These are phyloP conservation scores for Plasmodium blacklocki DNA, from an alignment of 169 alveolate species.

Conservation along the genomic window DNA sequence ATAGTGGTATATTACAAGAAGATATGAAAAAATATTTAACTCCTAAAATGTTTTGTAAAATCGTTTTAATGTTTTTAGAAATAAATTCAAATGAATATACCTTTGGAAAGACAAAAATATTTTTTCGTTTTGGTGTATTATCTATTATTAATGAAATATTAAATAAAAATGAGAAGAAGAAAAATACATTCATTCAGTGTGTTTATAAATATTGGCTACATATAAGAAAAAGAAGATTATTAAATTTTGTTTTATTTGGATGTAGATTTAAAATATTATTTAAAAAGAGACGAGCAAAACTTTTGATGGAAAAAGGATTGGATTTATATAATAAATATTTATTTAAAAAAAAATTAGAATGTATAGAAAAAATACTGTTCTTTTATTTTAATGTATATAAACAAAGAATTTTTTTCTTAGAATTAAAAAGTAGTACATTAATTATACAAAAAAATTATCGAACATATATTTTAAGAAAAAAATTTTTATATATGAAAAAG, in stretches of 20 bases:
- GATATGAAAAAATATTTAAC: conserved; percentile 70
- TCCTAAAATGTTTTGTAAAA: conserved; percentile 77
- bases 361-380: conserved; percentile 39
- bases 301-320: conserved; percentile 50
- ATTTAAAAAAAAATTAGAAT: conserved; percentile 25
- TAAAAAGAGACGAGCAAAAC: conserved; percentile 60
- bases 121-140: conserved; percentile 81
- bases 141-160: conserved; percentile 79
- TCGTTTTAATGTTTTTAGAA: conserved; percentile 75
- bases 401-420: conserved; percentile 37
- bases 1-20: conserved; percentile 71
- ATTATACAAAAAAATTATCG: conserved; percentile 58
- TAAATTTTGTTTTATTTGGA: conserved; percentile 66
- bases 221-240: conserved; percentile 47
- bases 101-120: conserved; percentile 81
- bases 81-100: conserved; percentile 75
- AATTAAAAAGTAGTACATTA: conserved; percentile 28
- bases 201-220: conserved; percentile 74
- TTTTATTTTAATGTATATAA: conserved; percentile 73
- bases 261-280: conserved; percentile 65
- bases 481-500: conserved; percentile 33
- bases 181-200: conserved; percentile 73
- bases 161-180: conserved; percentile 74
- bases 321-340: conserved; percentile 40
- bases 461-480: conserved; percentile 30